Evolutionary conservation across 495 filamentous ascomycete genomes (phyloP).

Genomic region (Penicillium roqueforti): DNA sequence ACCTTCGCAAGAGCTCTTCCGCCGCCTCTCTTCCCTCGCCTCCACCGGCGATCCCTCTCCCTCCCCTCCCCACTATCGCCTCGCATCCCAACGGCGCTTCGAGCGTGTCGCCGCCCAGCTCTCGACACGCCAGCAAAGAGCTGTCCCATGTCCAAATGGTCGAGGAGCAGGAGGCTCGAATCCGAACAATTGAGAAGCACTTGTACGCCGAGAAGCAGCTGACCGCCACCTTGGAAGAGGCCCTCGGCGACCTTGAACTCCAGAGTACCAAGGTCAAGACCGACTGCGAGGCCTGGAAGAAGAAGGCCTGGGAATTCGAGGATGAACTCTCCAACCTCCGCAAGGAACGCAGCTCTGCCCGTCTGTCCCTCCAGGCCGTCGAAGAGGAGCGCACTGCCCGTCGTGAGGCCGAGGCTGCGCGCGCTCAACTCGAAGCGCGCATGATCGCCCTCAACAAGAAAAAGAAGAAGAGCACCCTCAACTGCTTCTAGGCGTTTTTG

Average conservation of each 20-base stretch:
- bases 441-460: constrained; percentile 89
- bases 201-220: constrained; percentile 94
- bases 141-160: constrained; percentile 58
- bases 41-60: constrained; percentile 92
- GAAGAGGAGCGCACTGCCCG: constrained; percentile 91
- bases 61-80: constrained; percentile 48
- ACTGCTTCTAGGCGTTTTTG: constrained; percentile 69
- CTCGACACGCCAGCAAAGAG: constrained; percentile 78
- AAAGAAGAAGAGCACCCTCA: constrained; percentile 94
- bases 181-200: constrained; percentile 95
- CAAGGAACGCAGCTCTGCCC: constrained; percentile 63
- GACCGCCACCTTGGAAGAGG: constrained; percentile 90
- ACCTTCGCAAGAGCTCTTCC: constrained; percentile 81
- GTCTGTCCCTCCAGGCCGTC: constrained; percentile 85
- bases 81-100: constrained; percentile 33
- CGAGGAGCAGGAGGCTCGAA: constrained; percentile 91
- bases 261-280: constrained; percentile 79
- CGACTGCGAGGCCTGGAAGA: constrained; percentile 87
- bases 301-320: constrained; percentile 73
- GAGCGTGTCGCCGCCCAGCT: constrained; percentile 45
- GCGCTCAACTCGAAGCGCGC: constrained; percentile 82
- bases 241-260: constrained; percentile 84
- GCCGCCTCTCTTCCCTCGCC: constrained; percentile 84
- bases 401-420: constrained; percentile 79
- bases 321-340: constrained; percentile 68